Conservation (phyloP, 106 monocot species). For the Acorus calamus region DNA sequence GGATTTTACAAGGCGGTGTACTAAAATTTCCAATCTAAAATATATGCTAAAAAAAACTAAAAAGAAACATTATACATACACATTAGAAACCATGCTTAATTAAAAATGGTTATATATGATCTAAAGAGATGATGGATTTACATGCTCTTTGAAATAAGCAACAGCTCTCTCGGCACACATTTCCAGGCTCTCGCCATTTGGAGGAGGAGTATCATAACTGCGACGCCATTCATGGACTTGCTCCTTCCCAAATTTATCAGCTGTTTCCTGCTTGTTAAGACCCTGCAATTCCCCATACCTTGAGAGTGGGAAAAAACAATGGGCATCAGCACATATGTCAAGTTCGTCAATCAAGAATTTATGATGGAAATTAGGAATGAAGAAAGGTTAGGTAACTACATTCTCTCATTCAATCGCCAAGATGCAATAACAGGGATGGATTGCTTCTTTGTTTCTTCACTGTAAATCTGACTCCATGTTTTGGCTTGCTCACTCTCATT, state of each 20-base stretch:
- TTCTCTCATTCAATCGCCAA: conserved; percentile 99
- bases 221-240: conserved; percentile 94
- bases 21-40: too few species aligned
- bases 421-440: conserved; percentile 88
- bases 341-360: too few species aligned
- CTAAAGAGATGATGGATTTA: conserved; percentile 16
- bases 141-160: conserved; percentile 82
- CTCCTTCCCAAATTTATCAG: conserved; percentile 75
- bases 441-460: conserved; percentile 68
- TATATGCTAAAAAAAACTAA: too few species aligned
- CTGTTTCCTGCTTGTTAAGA: conserved; percentile 97
- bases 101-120: too few species aligned
- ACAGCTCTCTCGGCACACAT: conserved; percentile 98
- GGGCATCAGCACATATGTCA: too few species aligned
- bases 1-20: too few species aligned
- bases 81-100: too few species aligned
- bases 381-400: conserved; percentile 24
- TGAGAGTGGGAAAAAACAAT: not conserved
- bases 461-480: conserved; percentile 62
- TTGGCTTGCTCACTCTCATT: conserved; percentile 61
- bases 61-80: too few species aligned
- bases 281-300: conserved; percentile 99
- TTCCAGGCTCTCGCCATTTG: conserved; percentile 89
- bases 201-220: conserved; percentile 97
- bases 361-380: too few species aligned